Base-by-base conservation (phyloP, 1,284 basidiomycete species). In the Athelia sp. region DNA sequence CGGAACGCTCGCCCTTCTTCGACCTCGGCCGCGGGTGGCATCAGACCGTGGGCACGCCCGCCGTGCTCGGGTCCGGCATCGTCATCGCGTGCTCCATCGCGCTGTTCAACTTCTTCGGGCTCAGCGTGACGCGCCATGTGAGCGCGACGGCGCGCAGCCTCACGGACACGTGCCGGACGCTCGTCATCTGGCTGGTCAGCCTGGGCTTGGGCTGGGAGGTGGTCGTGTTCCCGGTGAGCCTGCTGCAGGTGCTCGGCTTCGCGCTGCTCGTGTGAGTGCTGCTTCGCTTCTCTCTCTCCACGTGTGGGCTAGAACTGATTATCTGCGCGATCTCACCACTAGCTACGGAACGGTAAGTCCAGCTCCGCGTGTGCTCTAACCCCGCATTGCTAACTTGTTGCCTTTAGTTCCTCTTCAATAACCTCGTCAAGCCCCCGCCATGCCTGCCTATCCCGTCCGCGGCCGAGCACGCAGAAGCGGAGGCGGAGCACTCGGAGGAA, bases 41-140 rank as follows among this genome's bases (percentile, higher is more conserved):
- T 58, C 94, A 99, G 71, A 93, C 96, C 74, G 74, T 93, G 52
- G 68, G 82, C 59, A 90, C 84, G 31, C 84, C 90, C 0, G 68
- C 78, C 15, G 93, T 99, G 21, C 74, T 93, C 43, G 82, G 81
- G 63, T 85, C 87, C 45, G 84, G 82, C 15, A 63, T 96, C 44
- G 87, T 83, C 43, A 91, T 94, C 62, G 89, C 90, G 44, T 69
- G 81, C 61, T 85, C 81, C 52, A 98, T 98, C 56, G 79, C 92
- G n/a, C 71, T 94, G 21, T 99, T 96, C 82, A 99, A 99, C 73
- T 95, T 86, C 69, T 97, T 94, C 61, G 94, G 96, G 4, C 71
- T 98, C 42, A 90, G 87, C 62, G 93, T 99, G 50, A 99, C 96
- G 8, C 81, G 86, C 56, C 83, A 90, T 61, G 89, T 94, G 54